Base-by-base conservation (phyloP, 371 early-diverging fungal species). In the Mucor circinelloides region DNA sequence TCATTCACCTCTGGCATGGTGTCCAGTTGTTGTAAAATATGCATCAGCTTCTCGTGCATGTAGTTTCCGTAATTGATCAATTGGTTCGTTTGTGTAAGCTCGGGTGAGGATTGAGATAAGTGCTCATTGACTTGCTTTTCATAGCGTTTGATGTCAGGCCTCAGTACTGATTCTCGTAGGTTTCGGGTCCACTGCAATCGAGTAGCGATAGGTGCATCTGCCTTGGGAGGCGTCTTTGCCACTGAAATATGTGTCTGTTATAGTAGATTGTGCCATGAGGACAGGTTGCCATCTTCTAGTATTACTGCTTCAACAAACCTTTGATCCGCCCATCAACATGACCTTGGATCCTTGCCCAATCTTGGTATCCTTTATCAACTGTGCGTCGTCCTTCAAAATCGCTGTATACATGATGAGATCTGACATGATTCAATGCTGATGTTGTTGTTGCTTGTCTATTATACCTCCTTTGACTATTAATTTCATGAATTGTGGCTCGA, bases 1-100 rank as follows among this genome's bases (percentile, higher is more conserved):
- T 64, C 69, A 40, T 50, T 64, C 2, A 52, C 63, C 12, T 68
- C 40, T 7, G 69, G 58, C 69, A 68, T 68, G 1, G 69, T 58
- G 31, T 68, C 69, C 25, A 68, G 23, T 42, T 68, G 69, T 23
- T 54, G 28, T n/a, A 68, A 31, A 31, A 63, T 63, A 21, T 68
- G 64, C 69, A 68, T 68, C 17, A 68, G 17, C n/a, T 68, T 63
- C 25, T 68, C 69, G 36, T 68, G 69, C 15, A 68, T 30, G 58
- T 68, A 68, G 7, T 58, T 61, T 8, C 64, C 64, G 58, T 68
- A 68, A 28, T 50, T 56, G 3, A 63, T 63, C 25, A 68, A 34
- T 19, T 68, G 56, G 7, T 68, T 68, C 2, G 64, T 63, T 42
- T 63, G 63, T 13, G 38, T 48, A 10, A 10, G 27, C 2, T n/a